phyloP scores from a whole-genome alignment of 2,329 filamentous ascomycete species.

The Arthrocladium fulminans region DNA sequence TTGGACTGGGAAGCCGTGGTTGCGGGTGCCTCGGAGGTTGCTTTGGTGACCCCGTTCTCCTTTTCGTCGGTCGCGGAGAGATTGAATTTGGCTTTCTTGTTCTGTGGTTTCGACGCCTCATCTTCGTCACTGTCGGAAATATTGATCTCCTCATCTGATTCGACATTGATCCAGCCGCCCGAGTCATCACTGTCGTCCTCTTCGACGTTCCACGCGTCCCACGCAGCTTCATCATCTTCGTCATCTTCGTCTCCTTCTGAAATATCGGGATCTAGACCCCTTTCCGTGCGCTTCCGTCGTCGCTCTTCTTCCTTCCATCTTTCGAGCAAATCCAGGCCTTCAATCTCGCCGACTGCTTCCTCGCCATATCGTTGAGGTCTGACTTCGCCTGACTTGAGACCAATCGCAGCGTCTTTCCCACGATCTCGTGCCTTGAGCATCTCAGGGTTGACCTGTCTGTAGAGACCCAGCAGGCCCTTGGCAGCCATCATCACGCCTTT shows the following conservation, averaged over 20 bases:
- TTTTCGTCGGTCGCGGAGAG: slow-evolving; percentile 26
- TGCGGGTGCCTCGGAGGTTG: slow-evolving; percentile 12
- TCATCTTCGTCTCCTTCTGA: slow-evolving; percentile 53
- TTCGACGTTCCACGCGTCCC: slow-evolving; percentile 53
- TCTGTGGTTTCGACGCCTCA: slow-evolving; percentile 41
- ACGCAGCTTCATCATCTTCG: slow-evolving; percentile 50
- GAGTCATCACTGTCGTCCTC: slow-evolving; percentile 58
- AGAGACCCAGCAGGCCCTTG: slow-evolving; percentile 80
- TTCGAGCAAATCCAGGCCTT: slow-evolving; percentile 83
- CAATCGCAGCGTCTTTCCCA: slow-evolving; percentile 83
- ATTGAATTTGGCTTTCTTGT: slow-evolving; percentile 55
- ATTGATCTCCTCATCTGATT: slow-evolving; percentile 68
- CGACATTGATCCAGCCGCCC: slow-evolving; percentile 87
- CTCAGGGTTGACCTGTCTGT: slow-evolving; percentile 82
- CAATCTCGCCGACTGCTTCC: slow-evolving; percentile 69
- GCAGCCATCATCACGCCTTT: slow-evolving; percentile 99
- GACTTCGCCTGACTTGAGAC: slow-evolving; percentile 64
- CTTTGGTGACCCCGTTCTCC: slow-evolving; percentile 35
- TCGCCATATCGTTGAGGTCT: slow-evolving; percentile 76
- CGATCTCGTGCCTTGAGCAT: slow-evolving; percentile 82
- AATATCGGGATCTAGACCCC: slow-evolving; percentile 55
- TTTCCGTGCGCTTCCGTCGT: slow-evolving; percentile 60
- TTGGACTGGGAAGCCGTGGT: slow-evolving; percentile 42
- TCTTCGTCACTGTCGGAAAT: slow-evolving; percentile 68
- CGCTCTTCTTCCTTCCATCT: slow-evolving; percentile 90